Base-by-base conservation (phyloP, 495 filamentous ascomycete genomes). In the Oleoguttula mirabilis region DNA sequence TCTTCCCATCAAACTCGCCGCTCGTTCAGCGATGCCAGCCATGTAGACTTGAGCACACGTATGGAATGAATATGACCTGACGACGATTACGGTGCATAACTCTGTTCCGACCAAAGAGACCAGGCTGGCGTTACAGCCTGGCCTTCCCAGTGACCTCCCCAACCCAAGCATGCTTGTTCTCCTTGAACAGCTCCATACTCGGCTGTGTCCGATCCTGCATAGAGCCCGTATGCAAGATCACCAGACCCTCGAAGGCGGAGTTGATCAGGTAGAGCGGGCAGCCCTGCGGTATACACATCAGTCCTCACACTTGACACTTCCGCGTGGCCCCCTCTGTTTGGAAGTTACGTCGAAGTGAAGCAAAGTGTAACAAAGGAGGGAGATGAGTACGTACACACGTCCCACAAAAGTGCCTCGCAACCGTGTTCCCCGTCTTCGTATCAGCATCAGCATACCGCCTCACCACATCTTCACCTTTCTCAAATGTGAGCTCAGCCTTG, bases 381-480 rank as follows among this genome's bases (percentile, higher is more conserved):
- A n/a, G n/a, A n/a, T n/a, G n/a, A n/a, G n/a, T 2, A 48, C 47
- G 2, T 39, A 49, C 46, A 36, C 46, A 49, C 6, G 28, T 36
- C 23, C 11, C 19, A 23, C 46, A 49, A 24, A 49, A 49, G n/a
- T 30, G 17, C 27, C 46, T 28, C 10, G 5, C 19, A 3, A 51
- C 4, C 20, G 36, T 20, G 17, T 51, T 51, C 15, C 38, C 43
- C 20, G 10, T 42, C 38, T 31, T 42, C 11, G 48, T 51, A 15
- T 46, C 25, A 20, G 27, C 21, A 25, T 51, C 48, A 6, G 17
- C 22, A 20, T 51, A 47, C 35, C 36, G 12, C 16, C 14, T 31
- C 4, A 51, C 22, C 16, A 31, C 11, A 16, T 46, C 43, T 16
- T 51, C 2, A 16, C 48, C 48, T 34, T 42, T 37, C 10, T 23